Conservation (phyloP, 148 eudicot genomes). For the Hydrangea macrophylla region DNA sequence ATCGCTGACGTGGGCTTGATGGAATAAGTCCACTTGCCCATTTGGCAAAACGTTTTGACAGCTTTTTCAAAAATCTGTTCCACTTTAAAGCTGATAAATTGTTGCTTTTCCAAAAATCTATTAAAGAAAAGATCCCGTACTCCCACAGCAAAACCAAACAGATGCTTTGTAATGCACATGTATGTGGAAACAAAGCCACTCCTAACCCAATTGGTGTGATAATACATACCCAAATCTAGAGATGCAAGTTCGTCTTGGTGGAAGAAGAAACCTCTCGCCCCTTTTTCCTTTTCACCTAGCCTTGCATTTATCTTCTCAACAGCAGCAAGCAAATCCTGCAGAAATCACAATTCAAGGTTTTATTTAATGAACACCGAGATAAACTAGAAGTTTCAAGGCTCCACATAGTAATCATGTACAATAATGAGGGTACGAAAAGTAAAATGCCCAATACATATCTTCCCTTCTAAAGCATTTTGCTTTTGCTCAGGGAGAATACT, state of each 20-base stretch:
- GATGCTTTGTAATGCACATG: no score
- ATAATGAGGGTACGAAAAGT: not conserved
- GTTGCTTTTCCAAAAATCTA: no score
- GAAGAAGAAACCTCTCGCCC: slow-evolving; percentile 35
- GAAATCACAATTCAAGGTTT: not conserved
- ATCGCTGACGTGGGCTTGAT: no score
- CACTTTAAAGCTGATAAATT: no score
- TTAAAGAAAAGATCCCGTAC: no score
- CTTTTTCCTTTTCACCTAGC: slow-evolving; percentile 28
- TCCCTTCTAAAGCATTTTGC: not conserved
- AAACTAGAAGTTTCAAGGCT: slow-evolving; percentile 1
- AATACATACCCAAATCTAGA: slow-evolving; percentile 66
- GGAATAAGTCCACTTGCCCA: no score
- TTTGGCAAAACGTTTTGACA: no score
- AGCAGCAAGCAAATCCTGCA: slow-evolving; percentile 64
- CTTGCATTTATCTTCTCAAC: slow-evolving; percentile 66
- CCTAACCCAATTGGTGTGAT: no score
- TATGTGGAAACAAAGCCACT: no score
- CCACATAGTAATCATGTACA: not conserved
- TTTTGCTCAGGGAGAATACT: not conserved
- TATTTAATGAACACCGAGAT: not conserved
- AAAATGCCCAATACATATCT: not conserved
- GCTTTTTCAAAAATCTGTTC: no score
- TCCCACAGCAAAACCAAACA: no score
- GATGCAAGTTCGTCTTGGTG: slow-evolving; percentile 63